phyloP scores from a whole-genome alignment of 768 basidiomycete genomes.

The Mycena amicta region DNA sequence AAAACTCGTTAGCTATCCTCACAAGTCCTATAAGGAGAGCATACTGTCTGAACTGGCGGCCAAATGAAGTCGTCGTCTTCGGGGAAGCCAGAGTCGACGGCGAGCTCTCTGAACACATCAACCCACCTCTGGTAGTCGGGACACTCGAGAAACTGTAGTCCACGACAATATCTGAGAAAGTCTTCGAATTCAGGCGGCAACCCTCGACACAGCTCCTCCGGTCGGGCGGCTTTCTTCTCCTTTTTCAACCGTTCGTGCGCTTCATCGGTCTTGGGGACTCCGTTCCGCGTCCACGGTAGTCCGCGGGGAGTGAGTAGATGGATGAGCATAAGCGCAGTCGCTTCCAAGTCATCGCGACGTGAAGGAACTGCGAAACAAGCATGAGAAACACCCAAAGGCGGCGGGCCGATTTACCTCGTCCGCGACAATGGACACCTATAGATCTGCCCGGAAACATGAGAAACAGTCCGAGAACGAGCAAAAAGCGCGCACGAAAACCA shows the following conservation, averaged over 20 bases:
- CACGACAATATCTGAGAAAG: conserved; percentile 71
- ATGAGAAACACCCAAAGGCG: no score
- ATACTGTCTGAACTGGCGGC: conserved; percentile 57
- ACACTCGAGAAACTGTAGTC: conserved; percentile 65
- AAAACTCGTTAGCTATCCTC: no score
- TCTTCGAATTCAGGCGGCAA: conserved; percentile 76
- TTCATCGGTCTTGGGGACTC: conserved; percentile 70
- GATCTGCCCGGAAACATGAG: conserved; percentile 41
- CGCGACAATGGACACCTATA: conserved; percentile 75
- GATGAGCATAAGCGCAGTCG: conserved; percentile 76
- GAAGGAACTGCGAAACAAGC: conserved; percentile 59
- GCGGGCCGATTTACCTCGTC: conserved; percentile 59
- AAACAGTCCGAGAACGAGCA: background rate
- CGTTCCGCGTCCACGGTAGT: conserved; percentile 77
- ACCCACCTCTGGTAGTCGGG: conserved; percentile 73
- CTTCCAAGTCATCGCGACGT: conserved; percentile 79
- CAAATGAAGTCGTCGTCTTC: conserved; percentile 67
- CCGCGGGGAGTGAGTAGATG: conserved; percentile 78
- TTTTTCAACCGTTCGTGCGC: conserved; percentile 65
- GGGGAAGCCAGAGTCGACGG: conserved; percentile 58
- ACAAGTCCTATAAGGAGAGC: no score
- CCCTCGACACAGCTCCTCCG: conserved; percentile 70
- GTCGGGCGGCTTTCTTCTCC: conserved; percentile 60
- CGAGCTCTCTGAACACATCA: conserved; percentile 65
- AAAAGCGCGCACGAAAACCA: conserved; percentile 66